Percentiles rank a stretch among this genome's conserved stretches.
Evolutionary conservation across 2,329 filamentous ascomycete species (phyloP).

Genomic region (Aschersonia sp.): DNA sequence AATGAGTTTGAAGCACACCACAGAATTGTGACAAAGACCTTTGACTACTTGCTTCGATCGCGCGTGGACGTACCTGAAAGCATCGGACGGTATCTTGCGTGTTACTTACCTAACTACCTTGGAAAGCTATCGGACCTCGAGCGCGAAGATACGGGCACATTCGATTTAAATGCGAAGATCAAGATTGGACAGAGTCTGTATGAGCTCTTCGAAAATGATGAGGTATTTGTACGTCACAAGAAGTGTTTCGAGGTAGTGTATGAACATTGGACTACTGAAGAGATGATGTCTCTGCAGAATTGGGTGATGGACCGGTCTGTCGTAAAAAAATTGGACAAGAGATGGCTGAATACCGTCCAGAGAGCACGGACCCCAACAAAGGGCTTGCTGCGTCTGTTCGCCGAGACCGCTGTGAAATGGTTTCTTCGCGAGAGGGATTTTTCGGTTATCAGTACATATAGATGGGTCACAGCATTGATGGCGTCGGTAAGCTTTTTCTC

Average conservation of each 20-base stretch:
- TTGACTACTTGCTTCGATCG: background rate
- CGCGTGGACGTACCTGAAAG: background rate
- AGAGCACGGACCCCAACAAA: background rate
- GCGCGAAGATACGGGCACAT: background rate
- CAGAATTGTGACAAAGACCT: background rate
- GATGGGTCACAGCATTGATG: background rate
- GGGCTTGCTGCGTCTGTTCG: background rate
- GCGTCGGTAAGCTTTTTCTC: background rate
- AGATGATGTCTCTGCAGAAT: background rate
- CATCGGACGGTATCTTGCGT: background rate
- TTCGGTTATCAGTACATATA: background rate
- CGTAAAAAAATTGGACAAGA: background rate
- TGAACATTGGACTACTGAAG: background rate
- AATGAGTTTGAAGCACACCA: background rate
- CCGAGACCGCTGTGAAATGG: background rate
- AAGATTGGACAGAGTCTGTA: background rate
- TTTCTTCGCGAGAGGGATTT: background rate
- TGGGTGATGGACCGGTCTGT: background rate
- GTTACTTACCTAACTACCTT: background rate
- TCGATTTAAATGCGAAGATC: background rate
- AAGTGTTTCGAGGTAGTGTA: background rate
- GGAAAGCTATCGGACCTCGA: background rate
- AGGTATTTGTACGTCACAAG: background rate
- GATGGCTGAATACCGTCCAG: background rate
- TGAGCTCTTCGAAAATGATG: background rate